Evolutionary conservation across 805 yeast species (phyloP).

Genomic region (Starmerella potacharoeniae): DNA sequence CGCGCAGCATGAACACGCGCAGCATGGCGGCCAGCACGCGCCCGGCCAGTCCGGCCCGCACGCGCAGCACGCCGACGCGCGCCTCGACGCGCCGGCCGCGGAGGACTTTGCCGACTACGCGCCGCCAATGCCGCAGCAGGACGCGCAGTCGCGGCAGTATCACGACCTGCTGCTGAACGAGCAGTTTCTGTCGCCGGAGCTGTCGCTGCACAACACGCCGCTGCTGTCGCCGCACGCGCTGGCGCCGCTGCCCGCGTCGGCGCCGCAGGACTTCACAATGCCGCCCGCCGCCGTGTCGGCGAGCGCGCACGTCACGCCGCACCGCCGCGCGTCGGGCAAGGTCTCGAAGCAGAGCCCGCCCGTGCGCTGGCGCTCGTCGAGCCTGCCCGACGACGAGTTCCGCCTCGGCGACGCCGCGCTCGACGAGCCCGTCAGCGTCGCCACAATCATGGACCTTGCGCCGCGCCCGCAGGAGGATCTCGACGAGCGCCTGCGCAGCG

Average conservation of each 20-base stretch:
- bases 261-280: slow-evolving; percentile 6
- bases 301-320: background rate
- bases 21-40: background rate
- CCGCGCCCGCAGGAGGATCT: slow-evolving; percentile 11
- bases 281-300: background rate
- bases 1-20: background rate
- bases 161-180: slow-evolving; percentile 1
- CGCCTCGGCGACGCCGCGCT: slow-evolving; percentile 18
- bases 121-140: background rate
- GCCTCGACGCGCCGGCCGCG: no score
- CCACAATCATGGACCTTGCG: background rate
- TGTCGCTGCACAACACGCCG: slow-evolving; percentile 16
- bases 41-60: background rate
- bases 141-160: background rate
- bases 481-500: slow-evolving; percentile 17
- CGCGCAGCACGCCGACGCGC: no score
- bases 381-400: slow-evolving; percentile 15
- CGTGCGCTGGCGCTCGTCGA: slow-evolving; percentile 5
- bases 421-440: slow-evolving; percentile 1
- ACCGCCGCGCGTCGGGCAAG: slow-evolving; percentile 7
- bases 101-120: background rate
- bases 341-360: slow-evolving; percentile 15
- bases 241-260: slow-evolving; percentile 15
- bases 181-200: slow-evolving; percentile 13
- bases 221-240: slow-evolving; percentile 17